Evolutionary conservation across 140 eudicot species (phyloP), one percentile per base, ranked within the genome.

Genomic region (Stevia rebaudiana): DNA sequence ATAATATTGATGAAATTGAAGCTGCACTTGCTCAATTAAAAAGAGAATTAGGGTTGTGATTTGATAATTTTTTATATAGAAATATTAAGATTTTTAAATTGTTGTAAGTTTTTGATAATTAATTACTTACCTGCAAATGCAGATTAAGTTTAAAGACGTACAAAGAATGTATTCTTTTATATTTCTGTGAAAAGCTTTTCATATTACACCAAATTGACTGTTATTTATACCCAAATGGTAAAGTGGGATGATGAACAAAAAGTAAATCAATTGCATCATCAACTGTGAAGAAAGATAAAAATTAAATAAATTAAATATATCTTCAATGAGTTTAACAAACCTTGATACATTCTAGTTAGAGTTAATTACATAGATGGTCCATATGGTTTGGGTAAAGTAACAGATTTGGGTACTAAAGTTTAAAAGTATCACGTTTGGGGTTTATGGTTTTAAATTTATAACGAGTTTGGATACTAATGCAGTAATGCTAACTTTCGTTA

Each of bases 1-100:
- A 86, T 0, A 80, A 78, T 48, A 76, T 94, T 44, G 94, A 94
- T 51, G 97, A 94, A 54, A 78, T 94, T 68, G 99, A 94, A 84
- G 97, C 97, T 15, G 79, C 95, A 58, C 97, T 94, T 66, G 83
- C 95, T 65, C 81, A 89, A 70, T 59, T 94, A 68, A 94, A 82
- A 68, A 86, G 71, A 82, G 95, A 94, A 74, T 60, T 94, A 70
- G 99, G 99, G 59, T 80, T 92, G 37, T 88, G 76, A 82, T 92
- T 30, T 88, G 76, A 82, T 31, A 17, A 6, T 59, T 55, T 74
- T 40, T 57, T 13, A 44, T 21, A 63, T 66, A 42, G 33, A 61
- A 50, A 12, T 36, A 24, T 66, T 64, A 35, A 65, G 68, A 4
- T 57, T 12, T 48, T 40, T 5, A 61, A 61, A n/a, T n/a, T 75